phyloP scores from a whole-genome alignment of 2,329 filamentous ascomycete species.

The Ascochyta pisi region DNA sequence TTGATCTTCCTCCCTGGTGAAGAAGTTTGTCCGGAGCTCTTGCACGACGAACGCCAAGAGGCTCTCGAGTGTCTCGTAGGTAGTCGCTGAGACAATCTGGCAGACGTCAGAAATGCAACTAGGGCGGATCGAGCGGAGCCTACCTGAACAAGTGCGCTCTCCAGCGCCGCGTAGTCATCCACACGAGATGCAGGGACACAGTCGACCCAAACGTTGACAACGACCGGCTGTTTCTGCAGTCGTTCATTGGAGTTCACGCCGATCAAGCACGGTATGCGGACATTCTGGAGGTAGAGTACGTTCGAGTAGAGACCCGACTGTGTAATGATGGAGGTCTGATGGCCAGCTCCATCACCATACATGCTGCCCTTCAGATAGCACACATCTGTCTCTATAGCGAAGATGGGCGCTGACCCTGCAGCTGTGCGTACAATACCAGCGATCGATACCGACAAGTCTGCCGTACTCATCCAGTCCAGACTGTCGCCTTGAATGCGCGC shows the following conservation, averaged over 20 bases:
- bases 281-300: constrained; percentile 60
- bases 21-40: constrained; percentile 52
- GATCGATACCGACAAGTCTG: constrained; percentile 27
- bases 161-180: constrained; percentile 64
- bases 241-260: constrained; percentile 78
- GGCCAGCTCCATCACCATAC: constrained; percentile 65
- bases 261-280: constrained; percentile 72
- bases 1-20: constrained; percentile 35
- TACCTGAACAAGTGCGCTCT: constrained; percentile 69
- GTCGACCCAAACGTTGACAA: constrained; percentile 69
- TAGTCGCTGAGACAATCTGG: constrained; percentile 52
- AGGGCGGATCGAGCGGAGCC: constrained; percentile 27
- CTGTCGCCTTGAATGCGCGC: constrained; percentile 49
- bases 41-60: constrained; percentile 49
- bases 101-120: constrained; percentile 17
- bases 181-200: constrained; percentile 48
- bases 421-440: constrained; percentile 26
- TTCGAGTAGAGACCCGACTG: constrained; percentile 28
- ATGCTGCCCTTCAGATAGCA: constrained; percentile 72
- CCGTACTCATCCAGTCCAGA: constrained; percentile 33
- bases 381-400: constrained; percentile 60
- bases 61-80: constrained; percentile 58
- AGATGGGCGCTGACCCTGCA: constrained; percentile 37
- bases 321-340: constrained; percentile 49
- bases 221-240: constrained; percentile 67